Base-by-base conservation (phyloP, 139 green algal species). In the Microglena sp. region DNA sequence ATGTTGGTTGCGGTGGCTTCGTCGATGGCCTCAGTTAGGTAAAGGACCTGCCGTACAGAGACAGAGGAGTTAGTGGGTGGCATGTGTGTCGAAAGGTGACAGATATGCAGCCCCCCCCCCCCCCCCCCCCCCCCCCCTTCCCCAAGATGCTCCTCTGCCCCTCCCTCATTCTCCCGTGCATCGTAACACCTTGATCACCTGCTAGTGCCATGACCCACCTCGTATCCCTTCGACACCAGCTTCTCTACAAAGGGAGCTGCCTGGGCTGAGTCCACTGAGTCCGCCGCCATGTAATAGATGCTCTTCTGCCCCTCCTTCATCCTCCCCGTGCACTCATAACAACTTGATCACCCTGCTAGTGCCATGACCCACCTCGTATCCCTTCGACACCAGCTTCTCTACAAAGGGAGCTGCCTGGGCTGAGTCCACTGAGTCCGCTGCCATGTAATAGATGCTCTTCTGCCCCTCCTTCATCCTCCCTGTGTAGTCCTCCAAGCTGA, bases 371-470 rank as follows among this genome's bases (percentile, higher is more conserved):
- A 99, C 85, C 84, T 98, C 92, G 26, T 86, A 83, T 70, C 78
- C 88, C 57, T 84, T 82, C 61, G 86, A 77, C 44, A 80, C 72
- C 30, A 97, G 82, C 35, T 84, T 66, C 81, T 96, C 91, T 33
- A 96, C 76, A 64, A 96, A 96, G 11, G 91, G 91, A n/a, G 89
- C 83, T 1, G 72, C 74, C 2, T 74, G 68, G 18, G 87, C 88
- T 5, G 73, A 70, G 30, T 78, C 44, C 67, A 63, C 69, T 33
- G 35, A 76, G 54, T 77, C 71, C 33, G 66, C 73, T 15, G 44
- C 90, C 61, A 99, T 85, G 82, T 92, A 99, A 84, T 91, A 99
- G 70, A 99, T 96, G 55, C 46, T 60, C 69, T 89, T 89, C 86
- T 98, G 92, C 5, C 71, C 83, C 69, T 91, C 82, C 79, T 96